phyloP scores from a whole-genome alignment of 2,329 filamentous ascomycete genomes.

The Aureobasidium melanogenum region DNA sequence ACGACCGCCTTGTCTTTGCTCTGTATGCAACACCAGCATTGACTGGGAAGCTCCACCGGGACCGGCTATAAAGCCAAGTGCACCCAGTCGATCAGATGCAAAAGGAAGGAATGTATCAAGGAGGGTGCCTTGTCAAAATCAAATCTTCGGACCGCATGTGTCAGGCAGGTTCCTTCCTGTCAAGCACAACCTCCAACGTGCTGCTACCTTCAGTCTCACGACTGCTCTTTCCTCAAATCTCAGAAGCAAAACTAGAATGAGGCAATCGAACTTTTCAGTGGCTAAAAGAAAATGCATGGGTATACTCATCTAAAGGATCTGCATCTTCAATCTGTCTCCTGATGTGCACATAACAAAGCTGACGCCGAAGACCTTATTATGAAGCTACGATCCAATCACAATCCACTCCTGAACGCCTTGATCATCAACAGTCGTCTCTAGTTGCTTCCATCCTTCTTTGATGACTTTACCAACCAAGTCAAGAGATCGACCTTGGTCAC shows the following conservation, averaged over 20 bases:
- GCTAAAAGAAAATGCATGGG: constrained; percentile 3
- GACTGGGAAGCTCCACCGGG: neutral
- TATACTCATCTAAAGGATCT: constrained; percentile 6
- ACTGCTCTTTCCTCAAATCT: neutral
- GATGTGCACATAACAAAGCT: neutral
- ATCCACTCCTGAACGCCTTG: neutral
- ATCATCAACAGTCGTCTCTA: neutral
- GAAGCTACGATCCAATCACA: neutral
- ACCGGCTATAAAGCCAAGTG: neutral
- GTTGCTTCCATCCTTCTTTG: constrained; percentile 19
- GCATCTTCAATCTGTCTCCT: neutral
- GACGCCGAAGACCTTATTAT: neutral
- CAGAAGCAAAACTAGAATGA: neutral
- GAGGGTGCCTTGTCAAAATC: too few species aligned
- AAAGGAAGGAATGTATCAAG: neutral
- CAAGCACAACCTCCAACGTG: neutral
- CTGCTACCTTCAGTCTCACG: neutral
- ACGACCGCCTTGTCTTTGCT: too few species aligned
- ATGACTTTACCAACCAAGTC: constrained; percentile 76
- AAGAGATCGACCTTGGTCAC: constrained; percentile 95
- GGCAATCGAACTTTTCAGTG: neutral
- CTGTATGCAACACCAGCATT: too few species aligned
- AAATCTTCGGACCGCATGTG: neutral
- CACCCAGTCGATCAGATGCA: neutral
- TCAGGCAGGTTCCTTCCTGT: neutral